Percentiles rank a stretch among this genome's conserved stretches.
Evolutionary conservation across 2,329 filamentous ascomycete genomes (phyloP).

Genomic region (Colletotrichum sp.): DNA sequence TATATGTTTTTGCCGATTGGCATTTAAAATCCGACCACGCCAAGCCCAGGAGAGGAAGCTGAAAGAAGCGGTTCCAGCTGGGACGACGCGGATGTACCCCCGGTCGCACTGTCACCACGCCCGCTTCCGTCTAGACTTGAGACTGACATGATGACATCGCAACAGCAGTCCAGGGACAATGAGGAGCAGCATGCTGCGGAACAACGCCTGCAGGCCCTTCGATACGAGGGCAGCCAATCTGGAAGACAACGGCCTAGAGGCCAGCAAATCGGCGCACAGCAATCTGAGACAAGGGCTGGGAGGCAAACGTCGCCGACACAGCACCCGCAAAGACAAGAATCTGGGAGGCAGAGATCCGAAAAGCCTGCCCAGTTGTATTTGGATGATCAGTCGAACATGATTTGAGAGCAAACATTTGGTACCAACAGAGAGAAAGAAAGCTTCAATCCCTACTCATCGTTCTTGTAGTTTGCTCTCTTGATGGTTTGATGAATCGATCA

Average conservation of each 20-base stretch:
- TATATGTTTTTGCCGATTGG: neutral
- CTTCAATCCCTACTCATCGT: too few relatives aligned
- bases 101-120: neutral
- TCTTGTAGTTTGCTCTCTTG: too few relatives aligned
- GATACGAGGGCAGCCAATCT: neutral
- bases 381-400: neutral
- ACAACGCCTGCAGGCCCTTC: neutral
- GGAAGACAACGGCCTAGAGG: neutral
- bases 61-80: neutral
- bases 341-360: neutral
- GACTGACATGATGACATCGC: neutral
- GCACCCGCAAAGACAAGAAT: neutral
- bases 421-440: too few relatives aligned
- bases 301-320: neutral
- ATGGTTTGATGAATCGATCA: neutral
- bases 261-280: neutral
- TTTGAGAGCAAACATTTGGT: neutral
- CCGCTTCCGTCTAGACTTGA: neutral
- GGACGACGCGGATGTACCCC: neutral
- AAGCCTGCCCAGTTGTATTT: neutral
- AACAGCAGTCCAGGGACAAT: neutral
- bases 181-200: neutral
- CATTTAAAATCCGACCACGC: neutral
- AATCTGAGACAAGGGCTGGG: neutral
- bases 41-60: neutral